Evolutionary conservation across 768 basidiomycete species (phyloP), one percentile per base, ranked within the genome.

Genomic region (Vararia minispora): DNA sequence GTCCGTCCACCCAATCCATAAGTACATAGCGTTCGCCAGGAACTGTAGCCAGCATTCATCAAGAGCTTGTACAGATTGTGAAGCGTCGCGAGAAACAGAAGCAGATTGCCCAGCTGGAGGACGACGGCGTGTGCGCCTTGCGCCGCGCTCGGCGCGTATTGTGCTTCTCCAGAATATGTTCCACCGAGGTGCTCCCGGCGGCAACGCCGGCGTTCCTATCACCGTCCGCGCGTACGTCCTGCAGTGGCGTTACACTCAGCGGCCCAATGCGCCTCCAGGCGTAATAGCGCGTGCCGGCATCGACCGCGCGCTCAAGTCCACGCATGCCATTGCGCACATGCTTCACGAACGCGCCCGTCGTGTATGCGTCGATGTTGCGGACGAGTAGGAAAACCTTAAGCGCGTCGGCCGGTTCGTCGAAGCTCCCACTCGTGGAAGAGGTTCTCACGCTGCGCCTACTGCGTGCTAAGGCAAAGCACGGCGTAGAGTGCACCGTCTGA

Each of bases 341-440:
- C 9, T 61, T 46, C 13, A 58, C 51, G 48, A 76, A 76, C 11
- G 54, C 52, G 24, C 55, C 52, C 17, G 58, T 57, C 1, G 72
- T 75, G 72, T 69, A 76, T 7, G 35, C 40, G 40, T 76, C 74
- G 34, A 75, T 65, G 40, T 74, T 72, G 35, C 63, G 62, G 34
- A 74, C 58, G 12, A 74, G 52, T 38, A 74, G 62, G 55, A 66
- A 72, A 8, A 75, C 61, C 43, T 66, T 47, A 2, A 70, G 53
- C 32, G 72, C 72, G 40, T 71, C 64, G 24, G 53, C 52, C 0
- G 71, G 64, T 6, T 50, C 47, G 20, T 65, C 59, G 30, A n/a
- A 76, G 47, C 18, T 64, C 51, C 74, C 74, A 74, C 46, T 72
- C 66, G 39, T 69, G 61, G 49, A 68, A 71, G 7, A 55, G 39